Evolutionary conservation across 176 grass and related monocot genomes (phyloP), one percentile per base, ranked within the genome.

Genomic region (Phragmites australis): DNA sequence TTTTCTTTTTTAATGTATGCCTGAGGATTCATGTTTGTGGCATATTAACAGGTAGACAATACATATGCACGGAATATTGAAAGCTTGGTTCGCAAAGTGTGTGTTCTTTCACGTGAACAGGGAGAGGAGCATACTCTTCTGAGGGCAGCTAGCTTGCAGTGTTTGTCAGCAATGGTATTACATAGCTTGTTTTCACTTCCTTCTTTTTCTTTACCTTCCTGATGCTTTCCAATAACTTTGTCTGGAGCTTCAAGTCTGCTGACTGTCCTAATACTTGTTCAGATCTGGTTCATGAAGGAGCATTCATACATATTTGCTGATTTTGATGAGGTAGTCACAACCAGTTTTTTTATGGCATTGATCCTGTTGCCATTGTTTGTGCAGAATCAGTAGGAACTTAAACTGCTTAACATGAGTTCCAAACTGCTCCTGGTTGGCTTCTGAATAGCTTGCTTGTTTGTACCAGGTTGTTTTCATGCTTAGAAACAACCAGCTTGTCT

Each of bases 281-380:
- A 99, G 96, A 91, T 99, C 77, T 93, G 88, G 82, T 93, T 93
- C 71, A 99, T 99, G 96, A 99, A 77, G 34, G 81, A 89, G 31
- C 85, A 93, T 87, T 93, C 96, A 18, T 89, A 93, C 77, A 88
- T 93, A 39, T 93, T 99, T 88, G 72, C 82, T 68, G 81, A 87
- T 84, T 86, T 99, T 74, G 92, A 95, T 84, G 90, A 94, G 96
- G 96, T 98, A 68, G 48, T 61, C 58, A 70, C 61, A 17, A 25
- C 59, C 8, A 41, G 8, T 43, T 85, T 53, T 53, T 74, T 62
- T 65, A 83, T 49, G 42, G 23, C 39, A 82, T 77, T 65, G 10
- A 76, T 55, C 25, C 23, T 29, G 18, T 29, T 22, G 49, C 17
- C 12, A 72, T 74, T 73, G 50, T 15, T 44, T 39, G 37, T 66